Percentiles rank a stretch among this genome's conserved stretches.
Evolutionary conservation across 805 yeast genomes (phyloP).

Genomic region (Blastobotrys chiropterorum): DNA sequence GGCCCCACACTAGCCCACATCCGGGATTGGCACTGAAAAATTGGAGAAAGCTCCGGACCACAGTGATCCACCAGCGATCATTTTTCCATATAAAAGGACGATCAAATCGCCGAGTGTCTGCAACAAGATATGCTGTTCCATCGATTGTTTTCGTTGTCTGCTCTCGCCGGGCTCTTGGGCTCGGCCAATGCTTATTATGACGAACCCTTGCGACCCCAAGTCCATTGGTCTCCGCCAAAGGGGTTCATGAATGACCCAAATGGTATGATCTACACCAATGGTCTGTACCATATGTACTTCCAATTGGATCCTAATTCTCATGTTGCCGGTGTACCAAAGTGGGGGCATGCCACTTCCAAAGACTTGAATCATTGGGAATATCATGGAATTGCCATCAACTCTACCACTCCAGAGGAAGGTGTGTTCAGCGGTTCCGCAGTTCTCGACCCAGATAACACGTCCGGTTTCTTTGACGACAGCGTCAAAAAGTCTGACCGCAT

Average conservation of each 20-base stretch:
- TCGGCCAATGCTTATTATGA: neutral
- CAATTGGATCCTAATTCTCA: constrained; percentile 35
- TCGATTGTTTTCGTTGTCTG: neutral
- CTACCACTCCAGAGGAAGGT: constrained; percentile 27
- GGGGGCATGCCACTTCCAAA: constrained; percentile 39
- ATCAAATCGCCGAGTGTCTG: too few relatives aligned
- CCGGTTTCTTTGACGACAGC: constrained; percentile 26
- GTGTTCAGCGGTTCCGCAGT: constrained; percentile 37
- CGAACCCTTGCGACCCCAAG: neutral
- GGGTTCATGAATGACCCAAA: constrained; percentile 44
- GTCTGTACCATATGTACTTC: constrained; percentile 34
- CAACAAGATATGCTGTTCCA: neutral
- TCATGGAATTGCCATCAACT: constrained; percentile 30
- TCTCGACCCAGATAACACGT: constrained; percentile 34
- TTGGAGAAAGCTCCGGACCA: neutral
- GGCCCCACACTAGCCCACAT: neutral
- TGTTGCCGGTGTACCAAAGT: constrained; percentile 33
- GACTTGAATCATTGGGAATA: constrained; percentile 34
- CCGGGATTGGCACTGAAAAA: neutral
- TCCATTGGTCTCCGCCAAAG: constrained; percentile 32
- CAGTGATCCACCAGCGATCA: neutral
- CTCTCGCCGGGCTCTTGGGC: neutral
- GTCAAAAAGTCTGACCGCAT: constrained; percentile 26
- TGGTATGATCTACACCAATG: constrained; percentile 34
- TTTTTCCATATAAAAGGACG: too few relatives aligned